Conservation (phyloP, 768 basidiomycete species). For the Fibroporia radiculosa region DNA sequence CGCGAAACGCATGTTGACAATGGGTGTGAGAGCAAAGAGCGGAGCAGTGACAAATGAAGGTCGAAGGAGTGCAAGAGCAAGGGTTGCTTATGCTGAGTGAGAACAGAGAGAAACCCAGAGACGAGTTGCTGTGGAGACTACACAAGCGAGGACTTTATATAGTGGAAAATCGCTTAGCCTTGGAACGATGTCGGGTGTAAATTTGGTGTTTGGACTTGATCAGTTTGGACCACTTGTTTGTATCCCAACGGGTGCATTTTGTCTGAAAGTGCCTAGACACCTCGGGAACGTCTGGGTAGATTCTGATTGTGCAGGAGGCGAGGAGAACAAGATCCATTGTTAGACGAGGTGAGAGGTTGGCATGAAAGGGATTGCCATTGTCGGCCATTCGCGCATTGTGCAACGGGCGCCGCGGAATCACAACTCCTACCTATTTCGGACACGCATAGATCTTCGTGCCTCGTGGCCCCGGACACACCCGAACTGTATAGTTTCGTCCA, state of each 20-base stretch:
- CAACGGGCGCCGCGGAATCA: background rate
- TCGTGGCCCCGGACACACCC: constrained; percentile 18
- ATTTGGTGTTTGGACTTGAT: no score
- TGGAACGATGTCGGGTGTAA: constrained; percentile 2
- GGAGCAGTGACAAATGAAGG: constrained; percentile 9
- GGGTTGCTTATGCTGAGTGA: no score
- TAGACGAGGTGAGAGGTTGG: constrained; percentile 3
- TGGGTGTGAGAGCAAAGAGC: constrained; percentile 5
- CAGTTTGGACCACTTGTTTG: constrained; percentile 1
- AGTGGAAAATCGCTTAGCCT: background rate
- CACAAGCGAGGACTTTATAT: constrained; percentile 10
- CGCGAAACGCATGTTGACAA: constrained; percentile 47
- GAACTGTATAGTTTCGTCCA: constrained; percentile 30
- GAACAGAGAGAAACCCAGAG: constrained; percentile 7
- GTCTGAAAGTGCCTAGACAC: constrained; percentile 1
- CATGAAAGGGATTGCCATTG: constrained; percentile 22
- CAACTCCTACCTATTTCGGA: constrained; percentile 9
- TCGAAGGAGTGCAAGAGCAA: constrained; percentile 11
- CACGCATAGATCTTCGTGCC: constrained; percentile 1
- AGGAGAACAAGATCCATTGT: constrained; percentile 1
- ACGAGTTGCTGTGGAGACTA: constrained; percentile 12
- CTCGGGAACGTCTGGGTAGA: background rate
- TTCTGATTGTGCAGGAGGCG: background rate
- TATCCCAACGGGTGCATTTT: constrained; percentile 5
- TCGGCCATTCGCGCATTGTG: constrained; percentile 2